Evolutionary conservation across 495 filamentous ascomycete species (phyloP).

Genomic region (Aspergillus nanangensis): DNA sequence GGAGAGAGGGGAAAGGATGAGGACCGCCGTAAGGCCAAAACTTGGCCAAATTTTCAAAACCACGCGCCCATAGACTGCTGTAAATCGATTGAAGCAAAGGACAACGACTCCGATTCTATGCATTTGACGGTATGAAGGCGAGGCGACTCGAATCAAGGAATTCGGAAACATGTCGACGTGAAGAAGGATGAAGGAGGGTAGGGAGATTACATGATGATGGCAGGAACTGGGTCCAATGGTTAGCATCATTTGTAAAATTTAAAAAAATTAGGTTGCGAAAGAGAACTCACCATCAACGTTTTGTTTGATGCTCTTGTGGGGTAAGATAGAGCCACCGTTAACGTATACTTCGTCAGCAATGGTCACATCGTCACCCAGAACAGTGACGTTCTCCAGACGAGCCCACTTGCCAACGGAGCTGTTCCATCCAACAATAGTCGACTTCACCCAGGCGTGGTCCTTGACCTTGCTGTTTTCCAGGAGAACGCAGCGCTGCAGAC

Average conservation of each 20-base stretch:
- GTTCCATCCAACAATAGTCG: constrained; percentile 99
- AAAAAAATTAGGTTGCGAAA: background rate
- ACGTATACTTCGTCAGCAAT: constrained; percentile 99
- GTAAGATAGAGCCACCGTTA: constrained; percentile 93
- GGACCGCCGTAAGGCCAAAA: constrained; percentile 4
- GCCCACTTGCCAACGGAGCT: constrained; percentile 95
- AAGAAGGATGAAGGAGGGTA: constrained; percentile 11
- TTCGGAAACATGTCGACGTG: constrained; percentile 29
- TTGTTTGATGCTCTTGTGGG: constrained; percentile 98
- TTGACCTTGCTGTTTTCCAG: constrained; percentile 89
- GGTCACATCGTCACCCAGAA: constrained; percentile 97
- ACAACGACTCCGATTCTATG: constrained; percentile 43
- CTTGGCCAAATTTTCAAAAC: background rate
- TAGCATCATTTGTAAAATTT: constrained; percentile 11
- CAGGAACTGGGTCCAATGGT: constrained; percentile 50
- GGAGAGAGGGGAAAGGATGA: background rate
- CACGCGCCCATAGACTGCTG: constrained; percentile 9
- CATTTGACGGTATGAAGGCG: constrained; percentile 26
- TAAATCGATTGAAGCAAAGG: constrained; percentile 21
- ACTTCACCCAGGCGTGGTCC: constrained; percentile 99
- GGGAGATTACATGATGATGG: constrained; percentile 75
- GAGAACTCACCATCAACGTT: constrained; percentile 80
- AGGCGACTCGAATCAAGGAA: constrained; percentile 17
- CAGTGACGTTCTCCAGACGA: constrained; percentile 93
- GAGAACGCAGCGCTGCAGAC: constrained; percentile 90